Conservation (phyloP, 768 basidiomycete species). For the Tylopilus subfusipes region DNA sequence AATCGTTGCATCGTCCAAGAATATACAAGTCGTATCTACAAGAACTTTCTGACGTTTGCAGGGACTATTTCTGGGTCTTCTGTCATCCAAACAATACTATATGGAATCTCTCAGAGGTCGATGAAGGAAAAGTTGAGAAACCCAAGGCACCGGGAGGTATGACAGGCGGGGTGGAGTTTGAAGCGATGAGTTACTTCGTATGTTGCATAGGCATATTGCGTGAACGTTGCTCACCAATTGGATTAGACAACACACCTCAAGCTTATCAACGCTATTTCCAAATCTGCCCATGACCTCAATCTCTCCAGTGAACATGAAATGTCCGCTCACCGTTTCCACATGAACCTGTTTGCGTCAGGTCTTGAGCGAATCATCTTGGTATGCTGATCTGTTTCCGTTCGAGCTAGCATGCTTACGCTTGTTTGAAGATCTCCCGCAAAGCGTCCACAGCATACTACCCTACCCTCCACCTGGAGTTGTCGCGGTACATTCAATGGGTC, state of each 20-base stretch:
- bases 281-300: slow-evolving; percentile 59
- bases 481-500: slow-evolving; percentile 76
- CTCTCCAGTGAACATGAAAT: slow-evolving; percentile 65
- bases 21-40: slow-evolving; percentile 80
- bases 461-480: slow-evolving; percentile 87
- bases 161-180: slow-evolving; percentile 97
- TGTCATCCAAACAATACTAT: slow-evolving; percentile 93
- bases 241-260: slow-evolving; percentile 81
- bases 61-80: slow-evolving; percentile 97
- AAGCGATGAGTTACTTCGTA: slow-evolving; percentile 95
- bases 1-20: slow-evolving; percentile 59
- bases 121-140: slow-evolving; percentile 81
- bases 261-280: slow-evolving; percentile 78
- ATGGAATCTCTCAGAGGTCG: slow-evolving; percentile 81
- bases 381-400: slow-evolving; percentile 23
- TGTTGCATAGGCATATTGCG: slow-evolving; percentile 29
- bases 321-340: slow-evolving; percentile 80
- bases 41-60: slow-evolving; percentile 84
- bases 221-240: slow-evolving; percentile 7
- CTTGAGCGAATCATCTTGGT: slow-evolving; percentile 89
- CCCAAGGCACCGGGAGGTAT: slow-evolving; percentile 95
- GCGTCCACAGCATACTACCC: slow-evolving; percentile 95
- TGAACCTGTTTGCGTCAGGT: slow-evolving; percentile 86
- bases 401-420: neutral
- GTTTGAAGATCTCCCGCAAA: slow-evolving; percentile 80